These are phyloP conservation scores for Suhomyces pyralidae DNA, from an alignment of 805 yeast genomes.

Conservation along the genomic window DNA sequence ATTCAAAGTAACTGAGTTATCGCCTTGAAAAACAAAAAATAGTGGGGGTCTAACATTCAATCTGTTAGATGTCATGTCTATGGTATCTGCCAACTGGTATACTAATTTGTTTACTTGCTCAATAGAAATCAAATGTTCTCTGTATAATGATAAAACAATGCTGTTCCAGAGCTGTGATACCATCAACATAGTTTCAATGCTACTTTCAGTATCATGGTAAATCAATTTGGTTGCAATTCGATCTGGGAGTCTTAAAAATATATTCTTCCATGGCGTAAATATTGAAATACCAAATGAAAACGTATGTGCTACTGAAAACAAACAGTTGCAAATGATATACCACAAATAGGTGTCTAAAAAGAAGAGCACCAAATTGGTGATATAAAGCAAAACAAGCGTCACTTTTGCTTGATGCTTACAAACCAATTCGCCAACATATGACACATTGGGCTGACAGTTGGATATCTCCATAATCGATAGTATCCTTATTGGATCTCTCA, in stretches of 20 bases:
- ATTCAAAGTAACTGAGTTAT: constrained; percentile 29
- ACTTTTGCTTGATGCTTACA: constrained; percentile 29
- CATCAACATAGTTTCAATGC: constrained; percentile 6
- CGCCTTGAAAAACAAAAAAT: constrained; percentile 50
- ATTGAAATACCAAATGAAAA: constrained; percentile 31
- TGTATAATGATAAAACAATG: constrained; percentile 15
- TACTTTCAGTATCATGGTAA: constrained; percentile 9
- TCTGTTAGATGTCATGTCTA: neutral
- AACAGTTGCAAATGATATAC: constrained; percentile 36
- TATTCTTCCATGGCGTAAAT: constrained; percentile 39
- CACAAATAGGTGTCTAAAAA: constrained; percentile 40
- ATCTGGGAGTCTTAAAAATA: constrained; percentile 34
- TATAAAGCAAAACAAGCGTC: constrained; percentile 20
- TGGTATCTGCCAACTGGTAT: constrained; percentile 17
- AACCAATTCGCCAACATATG: constrained; percentile 17
- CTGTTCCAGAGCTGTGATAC: constrained; percentile 18
- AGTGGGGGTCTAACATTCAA: constrained; percentile 35
- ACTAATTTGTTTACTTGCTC: constrained; percentile 39
- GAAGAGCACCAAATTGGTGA: constrained; percentile 31
- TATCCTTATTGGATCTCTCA: constrained; percentile 33
- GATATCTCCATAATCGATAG: constrained; percentile 25
- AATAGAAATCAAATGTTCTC: constrained; percentile 40
- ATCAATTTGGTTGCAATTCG: constrained; percentile 28
- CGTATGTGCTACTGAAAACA: constrained; percentile 31
- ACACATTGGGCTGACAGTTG: constrained; percentile 26